Base-by-base conservation (phyloP, 805 yeast species). In the Metschnikowia cubensis region DNA sequence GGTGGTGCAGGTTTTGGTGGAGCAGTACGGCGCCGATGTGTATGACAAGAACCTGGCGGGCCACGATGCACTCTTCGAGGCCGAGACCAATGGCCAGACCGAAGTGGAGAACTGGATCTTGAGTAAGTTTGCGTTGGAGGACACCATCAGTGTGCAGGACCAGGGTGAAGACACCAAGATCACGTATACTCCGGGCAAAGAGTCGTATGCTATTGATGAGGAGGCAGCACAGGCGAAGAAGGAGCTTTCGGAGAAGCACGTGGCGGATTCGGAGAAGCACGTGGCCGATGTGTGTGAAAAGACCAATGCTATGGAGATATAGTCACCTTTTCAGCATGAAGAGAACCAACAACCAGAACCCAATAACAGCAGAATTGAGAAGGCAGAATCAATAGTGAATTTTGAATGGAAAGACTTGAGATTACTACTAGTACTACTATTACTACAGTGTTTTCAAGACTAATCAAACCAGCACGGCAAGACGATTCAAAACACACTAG, bases 61-160 rank as follows among this genome's bases (percentile, higher is more conserved):
- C 25, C 95, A 89, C 62, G 98, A 94, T 64, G 78, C 88, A 1
- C 83, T 92, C 50, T 91, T 73, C 64, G 97, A 91, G 66, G 97
- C 98, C 7, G 97, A 91, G 63, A 81, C 79, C 57, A 86, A 83
- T 58, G 83, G 81, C 44, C 80, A 85, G 60, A 85, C 81, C 51
- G 89, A 84, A 29, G 85, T 90, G 15, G 96, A 89, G 56, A 84
- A 81, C 37, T 91, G 83, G 71, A 80, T 89, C 62, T 73, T 91
- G 62, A 78, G 81, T 64, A 83, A 83, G 59, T 92, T 76, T 59
- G 85, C 88, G 41, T 81, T 87, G 41, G 85, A 80, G 51, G 81
- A 80, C 43, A 82, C 75, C 34, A 66, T 72, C 55, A 63, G 69
- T 49, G 76, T 76, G 17, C 77, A 71, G 47, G 74, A 71, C 48